A percentile compares a stretch with the other conserved stretches of the same genome.
Conservation (phyloP, 148 eudicot species). For the Fagopyrum esculentum region DNA sequence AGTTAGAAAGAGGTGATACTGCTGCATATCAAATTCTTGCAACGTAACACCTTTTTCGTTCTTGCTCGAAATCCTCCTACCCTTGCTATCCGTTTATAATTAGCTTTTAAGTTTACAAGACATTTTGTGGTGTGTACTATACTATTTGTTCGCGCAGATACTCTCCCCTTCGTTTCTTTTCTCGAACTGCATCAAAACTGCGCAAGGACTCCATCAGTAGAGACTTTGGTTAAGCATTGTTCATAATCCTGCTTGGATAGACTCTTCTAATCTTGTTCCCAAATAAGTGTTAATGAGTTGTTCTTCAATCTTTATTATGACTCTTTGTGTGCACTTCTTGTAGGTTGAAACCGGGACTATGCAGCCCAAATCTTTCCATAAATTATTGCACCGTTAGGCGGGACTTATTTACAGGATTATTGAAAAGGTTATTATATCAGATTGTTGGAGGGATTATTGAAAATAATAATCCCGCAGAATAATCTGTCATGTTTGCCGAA, state of each 20-base stretch:
- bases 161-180: not conserved
- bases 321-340: not conserved
- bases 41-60: slow-evolving; percentile 7
- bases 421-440: no score
- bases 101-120: slow-evolving; percentile 7
- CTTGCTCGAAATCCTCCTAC: not conserved
- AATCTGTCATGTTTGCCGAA: no score
- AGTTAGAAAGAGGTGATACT: slow-evolving; percentile 5
- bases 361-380: not conserved
- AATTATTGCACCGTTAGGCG: no score
- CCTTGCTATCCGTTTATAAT: not conserved
- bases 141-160: slow-evolving; percentile 1
- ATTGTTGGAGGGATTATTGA: no score
- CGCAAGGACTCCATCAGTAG: slow-evolving; percentile 2
- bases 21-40: slow-evolving; percentile 7
- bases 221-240: slow-evolving; percentile 7
- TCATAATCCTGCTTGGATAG: slow-evolving; percentile 12
- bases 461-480: no score
- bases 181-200: not conserved
- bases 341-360: not conserved
- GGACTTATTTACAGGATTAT: no score
- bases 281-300: slow-evolving; percentile 6
- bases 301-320: not conserved
- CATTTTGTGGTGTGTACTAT: slow-evolving; percentile 8
- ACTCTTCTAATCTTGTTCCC: not conserved